A percentile compares a stretch with the other conserved stretches of the same genome.
Conservation (phyloP, 2,329 filamentous ascomycete genomes). For the Sporothrix dimorphospora region DNA sequence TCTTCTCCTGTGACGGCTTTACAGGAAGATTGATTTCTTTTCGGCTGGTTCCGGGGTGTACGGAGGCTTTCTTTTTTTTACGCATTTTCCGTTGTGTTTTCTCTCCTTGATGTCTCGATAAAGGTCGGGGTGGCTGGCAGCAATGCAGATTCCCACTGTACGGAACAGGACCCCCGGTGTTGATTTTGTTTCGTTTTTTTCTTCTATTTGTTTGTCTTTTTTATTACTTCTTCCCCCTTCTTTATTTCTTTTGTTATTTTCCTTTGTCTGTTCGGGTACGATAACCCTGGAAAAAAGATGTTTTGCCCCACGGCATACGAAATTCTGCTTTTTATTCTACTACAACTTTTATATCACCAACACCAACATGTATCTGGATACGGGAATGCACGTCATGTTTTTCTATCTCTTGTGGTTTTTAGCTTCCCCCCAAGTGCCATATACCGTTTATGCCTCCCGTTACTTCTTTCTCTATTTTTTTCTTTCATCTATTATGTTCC, state of each 20-base stretch:
- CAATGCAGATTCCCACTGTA: slow-evolving; percentile 28
- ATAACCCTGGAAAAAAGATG: slow-evolving; percentile 30
- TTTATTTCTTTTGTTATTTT: slow-evolving; percentile 9
- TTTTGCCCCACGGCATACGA: slow-evolving; percentile 35
- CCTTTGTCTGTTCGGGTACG: slow-evolving; percentile 10
- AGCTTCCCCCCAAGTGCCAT: background rate
- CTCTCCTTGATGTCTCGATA: no score
- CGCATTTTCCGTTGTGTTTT: no score
- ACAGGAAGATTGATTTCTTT: background rate
- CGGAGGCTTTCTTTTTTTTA: no score
- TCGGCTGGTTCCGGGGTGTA: no score
- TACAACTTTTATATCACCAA: background rate
- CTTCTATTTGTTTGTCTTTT: background rate
- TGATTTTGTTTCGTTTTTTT: background rate
- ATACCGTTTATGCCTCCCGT: background rate
- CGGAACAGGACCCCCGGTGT: no score
- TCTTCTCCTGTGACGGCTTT: background rate
- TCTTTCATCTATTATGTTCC: background rate
- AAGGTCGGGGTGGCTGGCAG: slow-evolving; percentile 26
- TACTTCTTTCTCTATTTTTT: background rate
- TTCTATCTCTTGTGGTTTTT: background rate
- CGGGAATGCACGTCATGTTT: background rate
- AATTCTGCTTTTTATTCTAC: background rate
- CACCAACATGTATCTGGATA: background rate
- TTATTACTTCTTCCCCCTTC: background rate